Base-by-base conservation (phyloP, 371 early-diverging fungal species). In the Encephalitozoon cuniculi region DNA sequence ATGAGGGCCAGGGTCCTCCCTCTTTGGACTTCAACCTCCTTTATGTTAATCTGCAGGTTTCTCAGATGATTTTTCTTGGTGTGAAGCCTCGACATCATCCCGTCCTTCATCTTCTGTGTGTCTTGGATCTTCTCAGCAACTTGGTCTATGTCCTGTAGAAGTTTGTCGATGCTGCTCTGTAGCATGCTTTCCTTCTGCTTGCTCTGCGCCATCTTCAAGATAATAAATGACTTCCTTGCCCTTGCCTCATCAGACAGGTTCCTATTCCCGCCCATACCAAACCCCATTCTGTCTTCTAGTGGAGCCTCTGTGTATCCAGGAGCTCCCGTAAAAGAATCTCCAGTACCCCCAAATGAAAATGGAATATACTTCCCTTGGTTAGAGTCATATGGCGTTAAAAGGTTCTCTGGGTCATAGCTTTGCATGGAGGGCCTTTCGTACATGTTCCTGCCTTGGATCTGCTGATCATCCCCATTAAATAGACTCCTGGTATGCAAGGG, bases 1-100 rank as follows among this genome's bases (percentile, higher is more conserved):
- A 76, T 69, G 2, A 51, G 12, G 4, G 76, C 44, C 43, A 49
- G 11, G 0, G 64, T 37, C n/a, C 69, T 40, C 1, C 65, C 46
- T 21, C 53, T 49, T 18, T 63, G 64, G 7, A 68, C 30, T 3
- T 59, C 65, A 49, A 68, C 44, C 39, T 68, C 65, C 64, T 63
- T 54, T 34, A 30, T 63, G 21, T 70, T 76, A 15, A 25, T 32
- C 44, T 63, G 55, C n/a, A 76, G 15, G 40, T 76, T 76, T 15
- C 23, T 64, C 18, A 69, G 44, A 32, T 68, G 55, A 39, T 76
- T 76, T 18, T 54, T 54, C 21, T 52, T 51, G 7, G 30, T 64
- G 28, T 64, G 55, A 11, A 76, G 18, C 23, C 63, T 64, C 30
- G 30, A 63, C 37, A 7, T 30, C 23, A 64, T 69, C 0, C n/a